Conservation (phyloP, 352 stramenopile genomes). For the Pythium phragmitis region DNA sequence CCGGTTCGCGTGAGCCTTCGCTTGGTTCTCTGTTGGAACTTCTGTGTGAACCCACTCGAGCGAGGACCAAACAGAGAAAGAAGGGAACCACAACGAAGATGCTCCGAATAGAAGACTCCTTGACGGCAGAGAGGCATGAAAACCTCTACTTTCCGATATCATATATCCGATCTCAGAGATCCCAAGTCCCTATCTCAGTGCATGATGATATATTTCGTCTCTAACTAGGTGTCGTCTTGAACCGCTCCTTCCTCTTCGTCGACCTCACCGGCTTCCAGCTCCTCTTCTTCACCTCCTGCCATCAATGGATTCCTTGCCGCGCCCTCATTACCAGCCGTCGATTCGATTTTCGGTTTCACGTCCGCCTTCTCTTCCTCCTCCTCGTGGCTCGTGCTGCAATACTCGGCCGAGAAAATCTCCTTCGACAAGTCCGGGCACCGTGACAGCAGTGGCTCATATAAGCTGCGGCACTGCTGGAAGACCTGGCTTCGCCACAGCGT, state of each 20-base stretch:
- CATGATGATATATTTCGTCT: background rate
- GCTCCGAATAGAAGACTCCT: slow-evolving; percentile 3
- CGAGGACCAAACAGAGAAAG: background rate
- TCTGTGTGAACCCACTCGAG: slow-evolving; percentile 6
- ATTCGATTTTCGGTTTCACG: slow-evolving; percentile 10
- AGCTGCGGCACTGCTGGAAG: slow-evolving; percentile 52
- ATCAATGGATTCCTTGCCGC: slow-evolving; percentile 1
- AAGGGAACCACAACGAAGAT: background rate
- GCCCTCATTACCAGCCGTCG: background rate
- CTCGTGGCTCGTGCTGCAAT: background rate
- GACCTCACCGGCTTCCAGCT: slow-evolving; percentile 28
- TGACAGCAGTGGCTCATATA: slow-evolving; percentile 58
- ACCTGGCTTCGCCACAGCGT: slow-evolving; percentile 53
- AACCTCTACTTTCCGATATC: background rate
- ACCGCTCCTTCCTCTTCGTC: slow-evolving; percentile 22
- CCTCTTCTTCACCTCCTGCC: slow-evolving; percentile 11
- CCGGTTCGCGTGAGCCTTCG: background rate
- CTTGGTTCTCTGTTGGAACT: background rate
- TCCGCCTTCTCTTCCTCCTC: slow-evolving; percentile 13
- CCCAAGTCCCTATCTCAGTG: slow-evolving; percentile 1
- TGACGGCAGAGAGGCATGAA: too few relatives aligned
- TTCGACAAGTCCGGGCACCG: slow-evolving; percentile 35
- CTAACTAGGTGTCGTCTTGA: background rate
- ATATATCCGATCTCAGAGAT: slow-evolving; percentile 3
- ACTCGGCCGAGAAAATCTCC: slow-evolving; percentile 29